Conservation (phyloP, 257 asterid genomes). For the Oldenlandia corymbosa region DNA sequence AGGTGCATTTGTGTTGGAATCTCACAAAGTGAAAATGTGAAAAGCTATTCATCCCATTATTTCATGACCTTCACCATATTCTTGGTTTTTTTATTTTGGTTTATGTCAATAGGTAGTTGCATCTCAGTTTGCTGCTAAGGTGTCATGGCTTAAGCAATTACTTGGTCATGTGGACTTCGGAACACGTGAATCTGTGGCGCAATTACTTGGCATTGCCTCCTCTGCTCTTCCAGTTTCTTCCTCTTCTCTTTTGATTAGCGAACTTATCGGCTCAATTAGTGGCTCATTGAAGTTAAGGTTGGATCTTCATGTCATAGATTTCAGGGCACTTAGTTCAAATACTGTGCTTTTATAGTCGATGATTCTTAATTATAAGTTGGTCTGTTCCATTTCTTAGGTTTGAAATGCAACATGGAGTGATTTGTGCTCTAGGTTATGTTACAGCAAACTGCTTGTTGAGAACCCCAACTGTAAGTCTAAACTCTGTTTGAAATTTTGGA, state of each 20-base stretch:
- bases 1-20: constrained; percentile 39
- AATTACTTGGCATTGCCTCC: constrained; percentile 88
- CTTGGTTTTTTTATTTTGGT: constrained; percentile 20
- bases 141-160: constrained; percentile 73
- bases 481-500: no score
- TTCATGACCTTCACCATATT: neutral
- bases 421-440: constrained; percentile 81
- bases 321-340: constrained; percentile 1
- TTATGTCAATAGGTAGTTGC: constrained; percentile 62
- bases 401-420: constrained; percentile 76
- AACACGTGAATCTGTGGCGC: constrained; percentile 89
- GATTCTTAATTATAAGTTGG: constrained; percentile 17
- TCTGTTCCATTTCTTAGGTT: constrained; percentile 44
- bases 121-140: constrained; percentile 64
- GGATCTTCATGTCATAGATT: constrained; percentile 12
- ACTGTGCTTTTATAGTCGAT: neutral
- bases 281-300: constrained; percentile 74
- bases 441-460: constrained; percentile 77
- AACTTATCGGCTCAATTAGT: constrained; percentile 53
- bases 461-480: constrained; percentile 72
- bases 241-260: constrained; percentile 55
- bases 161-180: constrained; percentile 71
- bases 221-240: constrained; percentile 57
- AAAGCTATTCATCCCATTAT: neutral
- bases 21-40: neutral